Evolutionary conservation across 2,329 filamentous ascomycete genomes (phyloP).

Genomic region (Colletotrichum salicis): DNA sequence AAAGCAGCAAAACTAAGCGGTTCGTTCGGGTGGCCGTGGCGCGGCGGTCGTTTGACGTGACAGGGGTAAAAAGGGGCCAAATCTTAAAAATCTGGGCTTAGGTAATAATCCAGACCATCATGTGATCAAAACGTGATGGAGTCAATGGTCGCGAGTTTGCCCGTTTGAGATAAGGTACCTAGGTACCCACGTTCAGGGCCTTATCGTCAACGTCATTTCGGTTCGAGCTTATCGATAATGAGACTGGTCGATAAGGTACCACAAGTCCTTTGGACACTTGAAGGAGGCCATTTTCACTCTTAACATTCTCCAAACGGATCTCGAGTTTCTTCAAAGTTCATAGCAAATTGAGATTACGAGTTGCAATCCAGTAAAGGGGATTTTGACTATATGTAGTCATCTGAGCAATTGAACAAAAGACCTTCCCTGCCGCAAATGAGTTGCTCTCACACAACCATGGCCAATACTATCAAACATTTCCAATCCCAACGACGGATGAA

Average conservation of each 20-base stretch:
- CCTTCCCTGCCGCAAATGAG: background rate
- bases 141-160: background rate
- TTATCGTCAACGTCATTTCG: background rate
- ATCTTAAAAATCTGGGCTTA: background rate
- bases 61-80: background rate
- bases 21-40: background rate
- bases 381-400: background rate
- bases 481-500: background rate
- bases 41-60: background rate
- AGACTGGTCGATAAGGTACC: no score
- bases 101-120: background rate
- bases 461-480: background rate
- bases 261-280: no score
- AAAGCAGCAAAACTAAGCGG: background rate
- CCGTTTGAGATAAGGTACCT: background rate
- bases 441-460: background rate
- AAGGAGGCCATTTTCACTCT: no score
- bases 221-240: background rate
- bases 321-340: no score
- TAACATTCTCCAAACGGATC: no score
- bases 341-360: background rate
- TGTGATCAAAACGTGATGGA: background rate
- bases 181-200: no score
- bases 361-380: background rate
- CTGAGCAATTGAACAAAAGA: background rate